Base-by-base conservation (phyloP, 805 yeast species). In the Candida argentea region DNA sequence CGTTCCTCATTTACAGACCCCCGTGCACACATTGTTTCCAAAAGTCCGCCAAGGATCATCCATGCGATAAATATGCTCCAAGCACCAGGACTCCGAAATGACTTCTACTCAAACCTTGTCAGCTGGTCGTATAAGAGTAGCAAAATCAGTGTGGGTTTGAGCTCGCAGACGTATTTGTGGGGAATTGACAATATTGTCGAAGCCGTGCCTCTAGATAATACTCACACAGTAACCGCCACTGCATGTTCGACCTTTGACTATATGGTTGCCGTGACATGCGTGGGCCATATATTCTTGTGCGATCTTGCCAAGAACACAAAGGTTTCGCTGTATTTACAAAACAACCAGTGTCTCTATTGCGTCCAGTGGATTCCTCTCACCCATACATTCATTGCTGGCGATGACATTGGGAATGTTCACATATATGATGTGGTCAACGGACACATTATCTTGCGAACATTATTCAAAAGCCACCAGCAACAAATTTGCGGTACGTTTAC, bases 51-150 rank as follows among this genome's bases (percentile, higher is more conserved):
- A 11, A 35, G 26, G 24, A 13, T 30, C 14, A 17, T 36, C n/a
- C 20, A 11, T 11, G 37, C 39, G 4, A 16, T 24, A 14, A 33
- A 32, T 24, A 27, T 45, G 11, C 33, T 52, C n/a, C 52, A 50
- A 22, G 87, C 91, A 0, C 86, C 86, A 0, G 73, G 73, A 2
- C 49, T 84, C 29, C 56, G 78, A 35, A 77, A 82, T 48, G 94
- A 85, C 46, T 84, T 76, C 44, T 85, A 84, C 50, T 67, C 83
- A 1, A 81, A 81, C 43, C 56, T 81, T 30, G 67, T 84, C 0
- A 68, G 84, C 4, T 84, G 94, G 94, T 73, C 86, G 0, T 46
- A 44, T 5, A 40, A 39, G 10, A 52, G 71, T 1, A 62, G 61
- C 23, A 57, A 56, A 14, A 55, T 83, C 1, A 76, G 77, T 0